phyloP scores from a whole-genome alignment of 139 green algal genomes.

The Zygnema circumcarinatum region DNA sequence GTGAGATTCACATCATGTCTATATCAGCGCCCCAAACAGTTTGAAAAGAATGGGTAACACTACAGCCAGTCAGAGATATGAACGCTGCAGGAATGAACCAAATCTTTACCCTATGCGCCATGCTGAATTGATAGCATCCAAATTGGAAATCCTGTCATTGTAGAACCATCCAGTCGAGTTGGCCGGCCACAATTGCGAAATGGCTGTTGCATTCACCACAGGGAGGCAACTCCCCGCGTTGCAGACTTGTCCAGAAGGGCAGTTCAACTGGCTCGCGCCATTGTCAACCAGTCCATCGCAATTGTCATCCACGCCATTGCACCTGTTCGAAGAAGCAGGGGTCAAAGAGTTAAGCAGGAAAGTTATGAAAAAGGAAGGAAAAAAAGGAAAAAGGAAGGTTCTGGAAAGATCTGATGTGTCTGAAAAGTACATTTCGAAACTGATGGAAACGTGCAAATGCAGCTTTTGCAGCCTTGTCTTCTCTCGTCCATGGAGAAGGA shows the following conservation, averaged over 20 bases:
- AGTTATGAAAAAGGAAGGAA: not conserved
- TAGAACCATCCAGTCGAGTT: not conserved
- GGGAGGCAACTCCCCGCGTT: not conserved
- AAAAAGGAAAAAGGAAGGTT: not conserved
- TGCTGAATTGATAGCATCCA: not conserved
- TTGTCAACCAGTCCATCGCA: not conserved
- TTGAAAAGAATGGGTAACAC: no score
- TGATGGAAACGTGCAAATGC: not conserved
- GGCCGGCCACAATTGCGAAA: not conserved
- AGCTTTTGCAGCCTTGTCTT: not conserved
- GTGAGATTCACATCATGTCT: no score
- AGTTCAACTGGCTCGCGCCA: not conserved
- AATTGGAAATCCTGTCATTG: not conserved
- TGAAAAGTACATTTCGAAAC: no score
- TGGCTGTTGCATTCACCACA: not conserved
- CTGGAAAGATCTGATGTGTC: not conserved
- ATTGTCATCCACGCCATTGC: not conserved
- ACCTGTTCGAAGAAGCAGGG: no score
- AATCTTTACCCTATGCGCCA: not conserved
- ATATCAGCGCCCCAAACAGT: no score
- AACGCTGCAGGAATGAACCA: no score
- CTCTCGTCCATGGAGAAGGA: not conserved
- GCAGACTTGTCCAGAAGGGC: not conserved
- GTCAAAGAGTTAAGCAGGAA: not conserved
- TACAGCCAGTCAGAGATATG: no score